These are phyloP conservation scores for Taxillus chinensis DNA, from an alignment of 164 flowering plant genomes.

Conservation along the genomic window DNA sequence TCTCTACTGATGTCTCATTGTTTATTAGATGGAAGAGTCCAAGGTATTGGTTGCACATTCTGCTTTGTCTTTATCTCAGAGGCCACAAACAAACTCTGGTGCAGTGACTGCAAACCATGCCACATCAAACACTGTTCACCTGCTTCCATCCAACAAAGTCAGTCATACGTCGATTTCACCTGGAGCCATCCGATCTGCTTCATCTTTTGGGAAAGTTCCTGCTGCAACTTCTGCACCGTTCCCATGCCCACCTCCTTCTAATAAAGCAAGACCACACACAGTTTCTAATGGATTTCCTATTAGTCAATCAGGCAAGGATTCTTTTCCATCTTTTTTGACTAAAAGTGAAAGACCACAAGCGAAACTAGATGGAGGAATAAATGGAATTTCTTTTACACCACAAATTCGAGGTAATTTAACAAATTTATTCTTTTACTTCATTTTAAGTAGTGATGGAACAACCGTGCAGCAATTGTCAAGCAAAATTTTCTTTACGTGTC, in stretches of 20 bases:
- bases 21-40: constrained; percentile 66
- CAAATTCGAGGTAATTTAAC: constrained; percentile 42
- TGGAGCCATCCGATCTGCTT: constrained; percentile 27
- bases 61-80: constrained; percentile 31
- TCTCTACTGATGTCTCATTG: constrained; percentile 4
- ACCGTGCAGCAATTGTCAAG: no score
- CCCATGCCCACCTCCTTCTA: constrained; percentile 28
- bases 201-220: constrained; percentile 31
- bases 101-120: constrained; percentile 31
- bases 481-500: no score
- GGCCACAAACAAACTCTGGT: neutral
- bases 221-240: constrained; percentile 26
- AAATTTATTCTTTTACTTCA: neutral
- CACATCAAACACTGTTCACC: constrained; percentile 21
- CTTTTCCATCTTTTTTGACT: constrained; percentile 26
- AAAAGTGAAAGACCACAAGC: constrained; percentile 36
- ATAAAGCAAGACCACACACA: constrained; percentile 31
- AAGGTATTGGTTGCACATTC: constrained; percentile 27
- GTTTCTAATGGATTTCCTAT: constrained; percentile 23
- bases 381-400: constrained; percentile 28
- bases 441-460: neutral
- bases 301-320: constrained; percentile 30
- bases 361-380: constrained; percentile 36
- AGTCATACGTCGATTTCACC: constrained; percentile 22
- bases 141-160: constrained; percentile 29